Evolutionary conservation across 441 rosid species (phyloP).

Genomic region (Jatropha podagrica): DNA sequence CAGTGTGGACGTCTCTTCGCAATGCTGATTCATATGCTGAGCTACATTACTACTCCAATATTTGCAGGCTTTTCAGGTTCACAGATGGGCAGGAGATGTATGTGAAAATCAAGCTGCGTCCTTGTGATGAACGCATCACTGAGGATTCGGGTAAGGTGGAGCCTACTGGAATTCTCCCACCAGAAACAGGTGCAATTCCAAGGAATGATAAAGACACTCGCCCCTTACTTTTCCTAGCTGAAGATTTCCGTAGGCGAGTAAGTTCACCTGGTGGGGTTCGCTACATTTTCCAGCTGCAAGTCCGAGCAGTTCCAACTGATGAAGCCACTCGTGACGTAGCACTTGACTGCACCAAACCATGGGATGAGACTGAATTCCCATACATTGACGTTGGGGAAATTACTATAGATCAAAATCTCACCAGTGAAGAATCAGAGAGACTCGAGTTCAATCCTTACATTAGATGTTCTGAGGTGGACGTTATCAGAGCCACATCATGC

Average conservation of each 20-base stretch:
- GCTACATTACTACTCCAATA: constrained; percentile 65
- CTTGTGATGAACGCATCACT: constrained; percentile 37
- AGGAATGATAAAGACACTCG: constrained; percentile 55
- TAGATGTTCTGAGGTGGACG: constrained; percentile 49
- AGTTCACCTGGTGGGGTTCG: constrained; percentile 44
- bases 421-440: constrained; percentile 48
- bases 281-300: constrained; percentile 58
- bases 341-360: constrained; percentile 62
- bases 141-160: constrained; percentile 68
- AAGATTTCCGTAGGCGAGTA: constrained; percentile 57
- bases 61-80: constrained; percentile 58
- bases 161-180: constrained; percentile 65
- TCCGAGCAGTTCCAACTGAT: constrained; percentile 41
- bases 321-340: constrained; percentile 46
- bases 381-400: constrained; percentile 53
- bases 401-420: constrained; percentile 44
- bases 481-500: constrained; percentile 52
- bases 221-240: constrained; percentile 63
- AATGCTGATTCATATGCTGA: constrained; percentile 47
- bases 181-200: constrained; percentile 83
- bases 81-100: constrained; percentile 59
- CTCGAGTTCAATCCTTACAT: constrained; percentile 62
- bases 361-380: constrained; percentile 62
- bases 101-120: constrained; percentile 61
- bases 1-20: constrained; percentile 73